Evolutionary conservation across 345 rosid species (phyloP).

Genomic region (Eucalyptus curtisii): DNA sequence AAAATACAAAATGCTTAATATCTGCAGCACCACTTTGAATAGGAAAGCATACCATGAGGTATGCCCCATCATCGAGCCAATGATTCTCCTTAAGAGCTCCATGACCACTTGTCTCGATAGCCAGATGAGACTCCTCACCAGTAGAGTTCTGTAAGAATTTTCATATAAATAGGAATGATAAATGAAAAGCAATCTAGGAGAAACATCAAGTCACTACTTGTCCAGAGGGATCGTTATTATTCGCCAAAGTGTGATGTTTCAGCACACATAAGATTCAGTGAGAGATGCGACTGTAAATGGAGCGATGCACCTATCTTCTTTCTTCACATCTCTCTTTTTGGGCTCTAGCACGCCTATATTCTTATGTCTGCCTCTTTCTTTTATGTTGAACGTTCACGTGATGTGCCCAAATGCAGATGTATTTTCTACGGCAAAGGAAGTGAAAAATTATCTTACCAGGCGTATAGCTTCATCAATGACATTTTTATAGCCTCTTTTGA

Average conservation of each 20-base stretch:
- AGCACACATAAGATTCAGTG: neutral
- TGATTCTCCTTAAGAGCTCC: conserved; percentile 96
- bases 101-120: conserved; percentile 97
- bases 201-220: neutral
- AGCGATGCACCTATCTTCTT: neutral
- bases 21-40: neutral
- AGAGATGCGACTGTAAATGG: neutral
- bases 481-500: conserved; percentile 96
- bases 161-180: neutral
- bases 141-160: conserved; percentile 50
- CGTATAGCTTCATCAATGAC: conserved; percentile 95
- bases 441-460: conserved; percentile 43
- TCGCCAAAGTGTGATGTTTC: neutral
- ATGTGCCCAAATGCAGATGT: neutral
- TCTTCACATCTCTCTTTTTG: neutral
- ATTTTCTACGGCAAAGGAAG: neutral
- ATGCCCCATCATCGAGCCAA: conserved; percentile 99
- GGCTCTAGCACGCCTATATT: neutral
- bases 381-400: neutral
- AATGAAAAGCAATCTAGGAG: neutral
- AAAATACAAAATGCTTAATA: neutral
- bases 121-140: conserved; percentile 90
- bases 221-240: neutral
- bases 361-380: neutral
- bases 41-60: conserved; percentile 67